A percentile compares a stretch with the other conserved stretches of the same genome.
Evolutionary conservation across 305 asterid species (phyloP).

Genomic region (Fraxinus platypoda): DNA sequence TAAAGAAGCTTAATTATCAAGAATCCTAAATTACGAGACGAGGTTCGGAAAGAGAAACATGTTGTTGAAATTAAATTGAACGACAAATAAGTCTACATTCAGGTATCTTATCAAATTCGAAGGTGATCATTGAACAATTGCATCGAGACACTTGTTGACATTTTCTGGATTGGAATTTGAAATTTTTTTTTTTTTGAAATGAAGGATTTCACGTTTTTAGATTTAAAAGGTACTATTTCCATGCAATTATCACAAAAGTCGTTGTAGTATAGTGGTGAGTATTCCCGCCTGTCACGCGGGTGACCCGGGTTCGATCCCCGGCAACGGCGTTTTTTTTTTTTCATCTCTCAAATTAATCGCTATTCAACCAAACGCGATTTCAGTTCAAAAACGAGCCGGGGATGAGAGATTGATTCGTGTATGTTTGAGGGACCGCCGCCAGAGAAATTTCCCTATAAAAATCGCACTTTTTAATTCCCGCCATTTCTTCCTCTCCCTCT

Average conservation of each 20-base stretch:
- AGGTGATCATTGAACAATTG: not conserved
- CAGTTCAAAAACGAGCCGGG: not conserved
- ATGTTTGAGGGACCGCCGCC: not conserved
- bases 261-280: constrained; percentile 25
- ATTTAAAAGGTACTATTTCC: no score
- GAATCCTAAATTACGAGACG: not conserved
- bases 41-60: not conserved
- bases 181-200: no score
- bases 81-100: not conserved
- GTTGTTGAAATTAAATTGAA: not conserved
- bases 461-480: constrained; percentile 28
- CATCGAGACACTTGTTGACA: not conserved
- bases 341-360: not conserved
- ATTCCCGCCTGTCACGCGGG: constrained; percentile 56
- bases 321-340: no score
- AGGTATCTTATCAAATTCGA: not conserved
- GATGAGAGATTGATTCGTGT: not conserved
- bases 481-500: not conserved
- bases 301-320: constrained; percentile 31
- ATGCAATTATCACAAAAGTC: no score
- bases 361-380: not conserved
- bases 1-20: no score
- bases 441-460: not conserved
- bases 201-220: not conserved
- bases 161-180: not conserved